These are phyloP conservation scores for Fraxinus dipetala DNA, from an alignment of 305 asterid species.

Conservation along the genomic window DNA sequence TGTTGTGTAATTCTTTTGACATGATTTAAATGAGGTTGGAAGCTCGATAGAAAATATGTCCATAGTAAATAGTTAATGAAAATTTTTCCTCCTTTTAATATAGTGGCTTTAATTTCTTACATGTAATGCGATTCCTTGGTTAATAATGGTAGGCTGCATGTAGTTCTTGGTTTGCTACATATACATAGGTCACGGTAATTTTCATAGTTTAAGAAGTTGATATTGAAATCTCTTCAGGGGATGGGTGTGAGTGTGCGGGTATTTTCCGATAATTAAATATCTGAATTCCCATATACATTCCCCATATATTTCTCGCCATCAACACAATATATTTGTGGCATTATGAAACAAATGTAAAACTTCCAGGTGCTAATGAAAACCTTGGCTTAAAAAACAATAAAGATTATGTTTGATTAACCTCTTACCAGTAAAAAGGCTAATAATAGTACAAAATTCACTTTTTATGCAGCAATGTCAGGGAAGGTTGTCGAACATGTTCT, in stretches of 20 bases:
- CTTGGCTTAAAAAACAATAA: conserved; percentile 15
- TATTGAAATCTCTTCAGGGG: conserved; percentile 2
- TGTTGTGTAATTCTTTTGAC: background rate
- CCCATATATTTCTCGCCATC: background rate
- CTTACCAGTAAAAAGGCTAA: conserved; percentile 36
- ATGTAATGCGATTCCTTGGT: background rate
- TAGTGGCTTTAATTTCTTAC: background rate
- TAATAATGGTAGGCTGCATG: background rate
- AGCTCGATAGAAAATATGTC: background rate
- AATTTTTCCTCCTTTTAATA: background rate
- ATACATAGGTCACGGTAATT: background rate
- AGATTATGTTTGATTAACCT: conserved; percentile 30
- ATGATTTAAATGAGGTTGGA: conserved; percentile 2
- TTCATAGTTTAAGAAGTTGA: conserved; percentile 3
- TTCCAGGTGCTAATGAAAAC: conserved; percentile 1
- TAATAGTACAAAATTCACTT: conserved; percentile 56
- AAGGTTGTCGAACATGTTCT: conserved; percentile 84
- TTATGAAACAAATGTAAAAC: conserved; percentile 19
- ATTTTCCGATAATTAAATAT: background rate
- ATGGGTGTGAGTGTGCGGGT: background rate
- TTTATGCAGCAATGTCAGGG: conserved; percentile 90
- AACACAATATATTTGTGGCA: background rate
- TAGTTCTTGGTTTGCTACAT: background rate
- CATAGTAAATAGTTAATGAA: background rate
- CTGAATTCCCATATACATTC: background rate